A percentile compares a stretch with the other conserved stretches of the same genome.
Conservation (phyloP, 2,329 filamentous ascomycete genomes). For the Allantophomopsis lycopodina region DNA sequence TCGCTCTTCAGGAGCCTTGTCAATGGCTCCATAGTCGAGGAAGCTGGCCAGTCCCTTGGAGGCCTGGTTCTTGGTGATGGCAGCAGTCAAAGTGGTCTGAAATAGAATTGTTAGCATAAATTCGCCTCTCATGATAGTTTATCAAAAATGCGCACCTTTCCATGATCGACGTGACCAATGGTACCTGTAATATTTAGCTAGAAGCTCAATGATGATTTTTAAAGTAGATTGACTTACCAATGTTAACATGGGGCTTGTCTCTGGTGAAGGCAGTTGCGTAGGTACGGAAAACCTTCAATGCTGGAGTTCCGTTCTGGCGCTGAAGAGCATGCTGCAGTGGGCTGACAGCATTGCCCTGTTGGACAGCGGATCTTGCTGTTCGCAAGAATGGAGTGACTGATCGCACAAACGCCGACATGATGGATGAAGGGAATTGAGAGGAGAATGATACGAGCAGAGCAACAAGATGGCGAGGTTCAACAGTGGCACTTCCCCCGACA, state of each 20-base stretch:
- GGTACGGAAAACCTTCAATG: conserved; percentile 50
- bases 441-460: conserved; percentile 1
- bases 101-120: conserved; percentile 8
- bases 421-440: conserved; percentile 20
- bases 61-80: conserved; percentile 96
- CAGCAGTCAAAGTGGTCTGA: conserved; percentile 93
- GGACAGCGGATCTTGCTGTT: conserved; percentile 64
- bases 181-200: conserved; percentile 43
- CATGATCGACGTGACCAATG: conserved; percentile 99
- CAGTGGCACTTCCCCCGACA: too few relatives aligned
- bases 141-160: conserved; percentile 54
- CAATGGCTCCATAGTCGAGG: conserved; percentile 94
- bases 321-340: conserved; percentile 61
- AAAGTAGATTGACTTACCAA: conserved; percentile 43
- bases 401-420: conserved; percentile 72
- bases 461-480: too few relatives aligned
- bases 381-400: conserved; percentile 67
- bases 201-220: conserved; percentile 1
- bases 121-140: conserved; percentile 2
- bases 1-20: conserved; percentile 98
- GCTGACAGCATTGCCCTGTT: conserved; percentile 54
- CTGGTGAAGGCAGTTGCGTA: conserved; percentile 64
- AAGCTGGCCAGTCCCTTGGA: conserved; percentile 90
- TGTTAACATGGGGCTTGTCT: conserved; percentile 95
- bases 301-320: conserved; percentile 45